Evolutionary conservation across 169 alveolate species (phyloP), one percentile per base, ranked within the genome.

Genomic region (Plasmodium knowlesi): DNA sequence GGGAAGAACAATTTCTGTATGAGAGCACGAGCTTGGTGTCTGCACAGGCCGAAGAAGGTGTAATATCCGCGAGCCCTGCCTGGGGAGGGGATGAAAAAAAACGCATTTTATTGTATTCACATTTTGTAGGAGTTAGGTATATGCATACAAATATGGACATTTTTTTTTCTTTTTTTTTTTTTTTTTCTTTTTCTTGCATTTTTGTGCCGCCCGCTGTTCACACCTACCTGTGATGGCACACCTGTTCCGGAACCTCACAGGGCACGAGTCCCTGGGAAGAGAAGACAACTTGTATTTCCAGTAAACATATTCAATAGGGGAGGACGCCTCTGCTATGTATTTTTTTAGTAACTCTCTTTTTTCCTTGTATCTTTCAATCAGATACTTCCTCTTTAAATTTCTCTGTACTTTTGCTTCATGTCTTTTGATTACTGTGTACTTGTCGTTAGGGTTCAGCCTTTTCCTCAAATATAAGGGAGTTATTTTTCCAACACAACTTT

Each of bases 141-240:
- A 70, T 53, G 41, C 53, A 37, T 67, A 22, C 25, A 61, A 22
- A 28, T 19, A 67, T 67, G 76, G 37, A 10, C 76, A 3, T 61
- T 22, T 16, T 6, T 16, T 5, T 19, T 19, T 39, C 10, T 8
- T 9, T 57, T 5, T 25, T 61, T 61, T 61, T 61, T 61, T 19
- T 67, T 19, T 50, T 12, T 12, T 0, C 28, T 34, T 32, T 28
- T 22, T 2, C 9, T 12, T n/a, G 61, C 54, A 43, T 72, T 61
- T 37, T 78, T 74, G 34, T 25, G 34, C 14, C 32, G 1, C 6
- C 57, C n/a, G 22, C 2, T 28, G 9, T 19, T 46, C 14, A n/a
- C 34, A n/a, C 84, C 2, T 37, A 94, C 97, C 97, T 73, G 97
- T 94, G 67, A 96, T 81, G 78, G 95, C 95, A 53, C 97, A 96